Evolutionary conservation across 2,329 filamentous ascomycete species (phyloP), one percentile per base, ranked within the genome.

Genomic region (Domatiomyces catenatus): DNA sequence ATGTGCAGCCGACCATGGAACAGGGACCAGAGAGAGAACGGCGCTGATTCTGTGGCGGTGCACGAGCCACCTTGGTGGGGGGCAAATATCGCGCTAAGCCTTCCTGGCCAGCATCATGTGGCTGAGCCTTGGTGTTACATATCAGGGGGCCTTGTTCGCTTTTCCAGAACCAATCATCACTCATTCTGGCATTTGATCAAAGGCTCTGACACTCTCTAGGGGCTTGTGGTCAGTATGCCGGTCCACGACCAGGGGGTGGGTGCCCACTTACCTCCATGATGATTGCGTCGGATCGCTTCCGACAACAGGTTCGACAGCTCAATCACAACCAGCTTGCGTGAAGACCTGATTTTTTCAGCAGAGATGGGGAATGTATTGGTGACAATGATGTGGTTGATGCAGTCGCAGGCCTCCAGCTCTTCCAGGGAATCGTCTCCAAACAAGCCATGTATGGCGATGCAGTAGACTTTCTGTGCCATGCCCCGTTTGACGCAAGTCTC

Each of bases 361-460:
- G 81, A 77, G 57, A 98, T 93, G 2, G 92, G 92, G 67, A 96
- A 96, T 50, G 89, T 93, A 70, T 98, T 96, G 32, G 92, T 98
- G 61, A 96, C 89, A 50, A 98, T 81, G 59, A 98, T 90, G 60
- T 83, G 77, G 65, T 95, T 83, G 64, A 98, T 96, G 70, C 87
- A 93, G 60, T 90, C 84, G 72, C 92, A 96, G 47, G 80, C 80
- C 66, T 94, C 83, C 71, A 98, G 80, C 66, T 95, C 86, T 61
- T 88, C 83, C 15, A 98, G 77, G 57, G 85, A 86, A 63, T 95
- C 86, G 45, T 82, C 84, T 19, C 89, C 89, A 66, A 98, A 96
- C 36, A 98, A 77, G 42, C 89, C 92, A 63, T 98, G 92, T 0
- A 92, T 96, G 6, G 90, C 92, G 71, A 98, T 94, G 73, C 88